Evolutionary conservation across 495 filamentous ascomycete genomes (phyloP), one percentile per base, ranked within the genome.

Genomic region (Penicillium tannophilum): DNA sequence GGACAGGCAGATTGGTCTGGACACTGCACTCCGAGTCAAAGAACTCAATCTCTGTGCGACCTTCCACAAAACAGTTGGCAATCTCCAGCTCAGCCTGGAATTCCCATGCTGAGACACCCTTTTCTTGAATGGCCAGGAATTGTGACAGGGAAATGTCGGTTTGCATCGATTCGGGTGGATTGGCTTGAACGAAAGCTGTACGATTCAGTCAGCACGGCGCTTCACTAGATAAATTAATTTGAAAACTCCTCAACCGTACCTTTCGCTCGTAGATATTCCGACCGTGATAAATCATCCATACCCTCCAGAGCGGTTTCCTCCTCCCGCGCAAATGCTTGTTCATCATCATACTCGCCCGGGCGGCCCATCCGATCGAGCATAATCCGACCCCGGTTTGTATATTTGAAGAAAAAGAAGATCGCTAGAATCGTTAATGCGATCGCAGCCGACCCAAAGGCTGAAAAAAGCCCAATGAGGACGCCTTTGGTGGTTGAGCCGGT

Each of bases 11-110:
- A 63, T 98, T 98, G 72, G 89, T 96, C 80, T 97, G 90, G 49
- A 98, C 95, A 68, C 91, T 96, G 75, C 94, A 98, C 71, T 94
- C 95, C 11, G 90, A 91, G 72, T 98, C 94, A 64, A 94, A 98
- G 78, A 98, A 98, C 69, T 98, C 94, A 54, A 98, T 94, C 72
- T 98, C 94, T 2, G 94, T 98, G 62, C 95, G 84, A 19, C 72
- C 93, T 76, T 98, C 92, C 46, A 98, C 94, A 70, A 98, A 98
- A 72, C 95, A 98, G 74, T 98, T 98, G 54, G 94, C 94, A 63
- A 98, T 97, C 72, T 98, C 94, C 36, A 98, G 76, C 73, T 98
- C 94, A 3, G 94, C 93, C 70, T 97, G 93, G 60, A 98, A 98
- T 72, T 98, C 94, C 94, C 94, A 98, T 9, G 94, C 94, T 7